These are phyloP conservation scores for Fusarium lyarnte DNA, from an alignment of 2,329 filamentous ascomycete genomes.

Conservation along the genomic window DNA sequence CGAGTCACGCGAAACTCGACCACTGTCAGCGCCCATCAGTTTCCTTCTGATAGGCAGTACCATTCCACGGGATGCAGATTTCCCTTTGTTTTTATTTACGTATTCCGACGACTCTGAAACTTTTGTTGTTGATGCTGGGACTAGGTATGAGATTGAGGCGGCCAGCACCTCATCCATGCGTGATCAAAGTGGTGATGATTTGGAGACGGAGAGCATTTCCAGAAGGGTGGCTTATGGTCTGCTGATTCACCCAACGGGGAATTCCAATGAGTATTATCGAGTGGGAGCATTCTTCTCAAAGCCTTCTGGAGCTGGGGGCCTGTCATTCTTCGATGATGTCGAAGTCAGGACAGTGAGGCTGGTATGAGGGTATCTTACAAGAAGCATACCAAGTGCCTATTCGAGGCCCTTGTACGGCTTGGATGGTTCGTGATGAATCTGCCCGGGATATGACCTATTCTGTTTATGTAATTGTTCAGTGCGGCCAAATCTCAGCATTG, in stretches of 20 bases:
- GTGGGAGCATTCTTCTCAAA: not conserved
- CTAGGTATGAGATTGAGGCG: no score
- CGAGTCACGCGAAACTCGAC: accelerated
- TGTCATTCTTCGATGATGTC: accelerated
- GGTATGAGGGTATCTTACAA: not conserved
- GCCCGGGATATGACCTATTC: no score
- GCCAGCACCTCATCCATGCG: accelerated
- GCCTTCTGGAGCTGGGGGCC: accelerated
- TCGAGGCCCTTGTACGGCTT: accelerated
- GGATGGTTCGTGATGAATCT: accelerated
- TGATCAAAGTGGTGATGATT: accelerated
- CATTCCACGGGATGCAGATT: no score
- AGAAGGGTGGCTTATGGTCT: not conserved
- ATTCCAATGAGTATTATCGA: not conserved
- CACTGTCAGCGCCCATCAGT: not conserved
- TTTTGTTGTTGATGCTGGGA: no score
- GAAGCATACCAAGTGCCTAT: no score
- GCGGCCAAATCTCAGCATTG: no score
- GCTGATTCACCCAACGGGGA: accelerated
- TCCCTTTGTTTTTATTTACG: no score
- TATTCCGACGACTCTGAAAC: no score
- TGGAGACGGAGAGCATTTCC: accelerated
- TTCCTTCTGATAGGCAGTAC: not conserved
- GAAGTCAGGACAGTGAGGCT: not conserved
- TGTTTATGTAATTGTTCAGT: no score